These are phyloP conservation scores for Cytospora paraplurivora DNA, from an alignment of 2,329 filamentous ascomycete genomes.

Conservation along the genomic window DNA sequence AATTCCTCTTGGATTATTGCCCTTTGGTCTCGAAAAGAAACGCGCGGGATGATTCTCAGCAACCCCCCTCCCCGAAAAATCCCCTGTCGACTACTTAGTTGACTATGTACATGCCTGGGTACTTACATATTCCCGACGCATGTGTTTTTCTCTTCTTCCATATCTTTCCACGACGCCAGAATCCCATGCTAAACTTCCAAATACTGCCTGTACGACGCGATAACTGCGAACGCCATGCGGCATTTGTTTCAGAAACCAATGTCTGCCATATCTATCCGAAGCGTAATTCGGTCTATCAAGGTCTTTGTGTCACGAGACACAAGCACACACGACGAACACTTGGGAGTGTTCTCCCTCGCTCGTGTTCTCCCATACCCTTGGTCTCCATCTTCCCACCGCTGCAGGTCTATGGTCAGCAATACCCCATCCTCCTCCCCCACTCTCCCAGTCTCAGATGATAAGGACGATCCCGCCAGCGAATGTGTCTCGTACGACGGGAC, in stretches of 20 bases:
- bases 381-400: not conserved
- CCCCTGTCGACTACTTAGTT: not conserved
- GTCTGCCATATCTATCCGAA: conserved; percentile 7
- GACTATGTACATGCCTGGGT: not conserved
- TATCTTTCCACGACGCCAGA: conserved; percentile 1
- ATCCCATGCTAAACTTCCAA: not conserved
- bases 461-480: conserved; percentile 10
- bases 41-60: not conserved
- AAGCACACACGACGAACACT: not conserved
- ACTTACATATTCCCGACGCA: not conserved
- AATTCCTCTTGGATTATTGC: not conserved
- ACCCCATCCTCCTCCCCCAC: not conserved
- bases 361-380: not conserved
- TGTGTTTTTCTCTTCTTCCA: not conserved
- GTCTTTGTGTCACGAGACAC: conserved; percentile 9
- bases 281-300: conserved; percentile 4
- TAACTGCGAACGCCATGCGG: conserved; percentile 24
- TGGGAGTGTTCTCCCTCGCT: not conserved
- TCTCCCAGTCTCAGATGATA: not conserved
- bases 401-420: conserved; percentile 17
- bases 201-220: not conserved
- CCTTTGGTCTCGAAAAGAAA: not conserved
- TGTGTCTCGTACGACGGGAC: conserved; percentile 15
- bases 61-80: not conserved
- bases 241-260: conserved; percentile 24